Evolutionary conservation across 169 alveolate genomes (phyloP), one percentile per base, ranked within the genome.

Genomic region (Plasmodium malariae): DNA sequence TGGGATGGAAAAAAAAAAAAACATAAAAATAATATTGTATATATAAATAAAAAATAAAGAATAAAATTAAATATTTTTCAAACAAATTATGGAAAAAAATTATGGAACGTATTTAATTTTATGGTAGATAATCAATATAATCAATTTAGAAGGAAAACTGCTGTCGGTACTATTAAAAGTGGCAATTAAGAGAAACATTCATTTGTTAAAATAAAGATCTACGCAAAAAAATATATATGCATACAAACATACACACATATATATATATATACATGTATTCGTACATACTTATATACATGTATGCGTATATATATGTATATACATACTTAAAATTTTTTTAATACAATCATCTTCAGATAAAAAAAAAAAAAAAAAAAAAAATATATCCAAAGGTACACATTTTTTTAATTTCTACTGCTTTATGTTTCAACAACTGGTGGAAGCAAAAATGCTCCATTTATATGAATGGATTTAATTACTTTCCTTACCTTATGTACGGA

Each of bases 201-300:
- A n/a, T n/a, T n/a, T n/a, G n/a, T n/a, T n/a, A n/a, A n/a, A n/a
- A n/a, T n/a, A n/a, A n/a, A n/a, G n/a, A n/a, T 26, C 19, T 17
- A 21, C 24, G 70, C 9, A 60, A 19, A 24, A 3, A 28, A 34
- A 28, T 24, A 26, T n/a, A n/a, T n/a, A n/a, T n/a, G 70, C 26
- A 43, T 60, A 60, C 30, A 34, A 7, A 60, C 70, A 60, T 19
- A 30, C 40, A 30, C 32, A 12, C 51, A 65, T 65, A 65, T 48
- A 65, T 65, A 48, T 24, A 19, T 60, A 24, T 60, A 0, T 12
- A 60, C 9, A 59, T 59, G n/a, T 28, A 19, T 60, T 60, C 14
- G 3, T 51, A 6, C 63, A 60, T 60, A 32, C 3, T 28, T 60
- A 30, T 60, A 60, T 60, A 60, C 7, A 51, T 60, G 28, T 21